A percentile compares a stretch with the other conserved stretches of the same genome.
Conservation (phyloP, 805 yeast genomes). For the Candida xiaguanensis region DNA sequence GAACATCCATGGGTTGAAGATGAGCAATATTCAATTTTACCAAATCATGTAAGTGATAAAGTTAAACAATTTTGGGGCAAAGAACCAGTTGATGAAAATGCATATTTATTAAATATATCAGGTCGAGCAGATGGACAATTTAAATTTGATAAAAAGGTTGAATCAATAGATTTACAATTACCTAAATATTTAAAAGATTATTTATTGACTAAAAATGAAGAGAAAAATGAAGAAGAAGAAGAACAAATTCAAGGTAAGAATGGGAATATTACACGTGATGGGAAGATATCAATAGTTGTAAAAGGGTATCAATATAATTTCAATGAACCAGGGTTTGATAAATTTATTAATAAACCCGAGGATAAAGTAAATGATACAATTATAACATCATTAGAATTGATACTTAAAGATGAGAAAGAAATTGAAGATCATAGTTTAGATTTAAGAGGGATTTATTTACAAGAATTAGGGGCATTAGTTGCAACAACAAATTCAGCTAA, state of each 20-base stretch:
- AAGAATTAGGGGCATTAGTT: constrained; percentile 59
- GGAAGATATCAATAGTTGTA: constrained; percentile 23
- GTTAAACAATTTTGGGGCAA: constrained; percentile 55
- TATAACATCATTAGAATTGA: constrained; percentile 25
- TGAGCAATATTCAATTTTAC: constrained; percentile 55
- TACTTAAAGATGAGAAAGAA: constrained; percentile 44
- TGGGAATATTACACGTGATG: constrained; percentile 30
- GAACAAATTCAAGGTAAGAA: constrained; percentile 22
- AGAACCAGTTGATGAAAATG: constrained; percentile 12
- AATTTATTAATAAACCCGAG: constrained; percentile 10
- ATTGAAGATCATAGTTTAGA: constrained; percentile 46
- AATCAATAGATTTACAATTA: constrained; percentile 17
- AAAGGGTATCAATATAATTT: constrained; percentile 21
- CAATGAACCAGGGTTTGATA: constrained; percentile 16
- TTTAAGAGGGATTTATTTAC: constrained; percentile 63
- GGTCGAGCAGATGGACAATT: constrained; percentile 35
- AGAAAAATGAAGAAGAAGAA: background rate
- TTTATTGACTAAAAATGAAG: constrained; percentile 17
- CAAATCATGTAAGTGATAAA: constrained; percentile 47
- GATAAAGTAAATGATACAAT: constrained; percentile 30
- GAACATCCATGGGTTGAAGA: constrained; percentile 45
- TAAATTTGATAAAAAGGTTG: constrained; percentile 11
- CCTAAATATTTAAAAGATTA: constrained; percentile 31
- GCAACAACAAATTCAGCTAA: constrained; percentile 61
- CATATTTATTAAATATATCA: constrained; percentile 33